These are phyloP conservation scores for Penicillium sp. DNA, from an alignment of 2,329 filamentous ascomycete genomes.

Conservation along the genomic window DNA sequence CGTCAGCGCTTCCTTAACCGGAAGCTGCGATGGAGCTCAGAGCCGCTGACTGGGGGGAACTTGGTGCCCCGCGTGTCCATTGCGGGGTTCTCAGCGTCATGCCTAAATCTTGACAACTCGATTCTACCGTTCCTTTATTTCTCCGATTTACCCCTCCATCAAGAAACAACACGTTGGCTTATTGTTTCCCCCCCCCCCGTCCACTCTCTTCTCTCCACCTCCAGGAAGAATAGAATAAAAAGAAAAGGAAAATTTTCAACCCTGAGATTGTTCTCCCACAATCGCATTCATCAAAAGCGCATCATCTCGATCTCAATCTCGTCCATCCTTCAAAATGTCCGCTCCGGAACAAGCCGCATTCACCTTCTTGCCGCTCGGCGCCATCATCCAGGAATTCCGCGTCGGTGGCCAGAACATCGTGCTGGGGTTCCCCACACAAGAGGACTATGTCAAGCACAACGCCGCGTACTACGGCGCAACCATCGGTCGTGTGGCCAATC, in stretches of 20 bases:
- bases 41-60: background rate
- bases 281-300: background rate
- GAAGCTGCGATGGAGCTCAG: background rate
- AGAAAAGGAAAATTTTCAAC: too few relatives aligned
- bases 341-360: conserved; percentile 32
- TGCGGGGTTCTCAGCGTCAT: conserved; percentile 22
- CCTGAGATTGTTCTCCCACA: background rate
- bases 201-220: too few relatives aligned
- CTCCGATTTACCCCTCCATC: background rate
- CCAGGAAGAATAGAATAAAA: too few relatives aligned
- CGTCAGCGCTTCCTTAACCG: too few relatives aligned
- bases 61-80: conserved; percentile 5
- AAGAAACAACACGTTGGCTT: background rate
- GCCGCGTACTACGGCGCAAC: conserved; percentile 83
- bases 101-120: background rate
- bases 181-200: background rate
- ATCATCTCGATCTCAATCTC: background rate
- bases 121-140: conserved; percentile 1
- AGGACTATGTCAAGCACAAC: conserved; percentile 71
- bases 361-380: conserved; percentile 42
- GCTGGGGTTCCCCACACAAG: conserved; percentile 70
- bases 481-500: conserved; percentile 79
- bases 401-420: conserved; percentile 81
- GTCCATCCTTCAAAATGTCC: conserved; percentile 10
- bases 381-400: conserved; percentile 61